Percentiles rank a stretch among this genome's conserved stretches.
These are phyloP conservation scores for Hortaea sp. DNA, from an alignment of 2,329 filamentous ascomycete genomes.

Conservation along the genomic window DNA sequence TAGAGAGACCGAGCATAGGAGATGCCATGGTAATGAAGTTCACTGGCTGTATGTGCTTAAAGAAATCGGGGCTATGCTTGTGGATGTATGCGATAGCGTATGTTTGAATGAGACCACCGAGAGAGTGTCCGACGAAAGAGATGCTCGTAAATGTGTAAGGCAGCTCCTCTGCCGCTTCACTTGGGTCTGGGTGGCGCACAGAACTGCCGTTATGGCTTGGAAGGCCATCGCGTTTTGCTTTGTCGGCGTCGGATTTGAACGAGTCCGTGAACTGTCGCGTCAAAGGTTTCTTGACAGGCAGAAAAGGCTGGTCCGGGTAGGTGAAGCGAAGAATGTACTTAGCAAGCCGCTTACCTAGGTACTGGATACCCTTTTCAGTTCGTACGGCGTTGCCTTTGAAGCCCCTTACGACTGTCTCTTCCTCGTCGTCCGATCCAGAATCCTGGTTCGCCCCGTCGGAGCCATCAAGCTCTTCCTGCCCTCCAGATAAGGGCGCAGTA, in stretches of 20 bases:
- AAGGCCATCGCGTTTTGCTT: slow-evolving; percentile 37
- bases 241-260: slow-evolving; percentile 36
- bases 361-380: slow-evolving; percentile 93
- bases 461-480: slow-evolving; percentile 37
- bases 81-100: slow-evolving; percentile 96
- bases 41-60: slow-evolving; percentile 71
- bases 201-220: slow-evolving; percentile 51
- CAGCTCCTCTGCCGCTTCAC: slow-evolving; percentile 37
- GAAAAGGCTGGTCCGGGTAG: slow-evolving; percentile 84
- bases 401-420: slow-evolving; percentile 80
- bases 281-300: slow-evolving; percentile 53
- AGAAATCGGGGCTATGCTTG: slow-evolving; percentile 88
- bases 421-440: slow-evolving; percentile 54
- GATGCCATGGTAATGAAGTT: slow-evolving; percentile 86
- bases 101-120: slow-evolving; percentile 81
- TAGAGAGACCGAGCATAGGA: slow-evolving; percentile 82
- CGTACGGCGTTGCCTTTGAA: slow-evolving; percentile 83
- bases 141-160: slow-evolving; percentile 86
- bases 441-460: slow-evolving; percentile 21
- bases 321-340: slow-evolving; percentile 84
- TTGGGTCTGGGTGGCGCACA: slow-evolving; percentile 39
- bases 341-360: slow-evolving; percentile 85
- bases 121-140: slow-evolving; percentile 85
- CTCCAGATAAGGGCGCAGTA: slow-evolving; percentile 39
- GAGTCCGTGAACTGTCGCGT: slow-evolving; percentile 38